Base-by-base conservation (phyloP, 2,329 filamentous ascomycete species). In the Cytospora mali region DNA sequence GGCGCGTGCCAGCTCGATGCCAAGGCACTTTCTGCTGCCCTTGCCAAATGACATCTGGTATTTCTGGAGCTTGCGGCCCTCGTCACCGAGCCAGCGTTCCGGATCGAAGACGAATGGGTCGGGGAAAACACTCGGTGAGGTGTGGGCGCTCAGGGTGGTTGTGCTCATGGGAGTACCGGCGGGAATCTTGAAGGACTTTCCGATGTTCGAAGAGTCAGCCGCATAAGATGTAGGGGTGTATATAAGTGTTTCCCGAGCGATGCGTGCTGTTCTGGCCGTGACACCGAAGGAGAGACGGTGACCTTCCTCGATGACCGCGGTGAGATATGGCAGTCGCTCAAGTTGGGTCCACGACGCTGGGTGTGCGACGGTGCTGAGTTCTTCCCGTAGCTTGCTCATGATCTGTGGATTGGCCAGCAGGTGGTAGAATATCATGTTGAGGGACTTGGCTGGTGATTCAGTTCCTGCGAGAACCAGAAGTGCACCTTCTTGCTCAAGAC, bases 161-260 rank as follows among this genome's bases (percentile, higher is more conserved):
- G 71, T 73, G 4, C 69, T 70, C 6, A 73, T 65, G 4, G 71
- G 70, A 6, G 71, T 72, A 13, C 70, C 67, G 3, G 67, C 67
- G 1, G 69, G 68, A 6, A 74, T 73, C 55, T 57, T 57, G 39
- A 57, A 57, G 55, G 39, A 57, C 55, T 49, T 57, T 16, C 27
- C n/a, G 11, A 14, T 49, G 55, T 31, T 57, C 27, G 39, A 49
- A 25, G n/a, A 33, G 55, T 49, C 0, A 33, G 27, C 55, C 23
- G 55, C 39, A 49, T 57, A 21, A 33, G 55, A 49, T 49, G 39
- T 57, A n/a, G 55, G 55, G 27, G 55, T 57, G 54, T 62, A 62
- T 18, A 27, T 39, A 29, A 62, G 54, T 48, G 53, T 54, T 23
- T 62, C 53, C 33, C 46, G 51, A 18, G 46, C 53, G 48, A 68